Conservation (phyloP, 2,329 filamentous ascomycete genomes). For the Pyricularia pennisetigena region DNA sequence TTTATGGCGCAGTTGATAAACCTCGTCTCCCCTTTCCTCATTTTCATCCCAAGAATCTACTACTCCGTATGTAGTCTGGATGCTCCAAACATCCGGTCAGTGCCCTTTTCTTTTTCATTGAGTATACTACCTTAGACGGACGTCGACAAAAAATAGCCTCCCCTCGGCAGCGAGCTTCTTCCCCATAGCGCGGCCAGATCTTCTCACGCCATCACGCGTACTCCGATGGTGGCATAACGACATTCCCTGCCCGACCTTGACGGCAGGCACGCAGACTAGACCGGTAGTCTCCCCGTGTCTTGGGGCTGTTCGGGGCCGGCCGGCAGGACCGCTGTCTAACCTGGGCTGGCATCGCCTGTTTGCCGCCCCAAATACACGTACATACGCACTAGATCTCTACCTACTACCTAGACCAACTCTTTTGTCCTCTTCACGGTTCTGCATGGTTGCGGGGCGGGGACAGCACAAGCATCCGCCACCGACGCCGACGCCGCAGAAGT, state of each 20-base stretch:
- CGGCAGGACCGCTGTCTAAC: not conserved
- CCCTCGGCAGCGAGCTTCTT: not conserved
- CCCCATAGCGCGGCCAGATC: not conserved
- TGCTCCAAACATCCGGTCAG: not conserved
- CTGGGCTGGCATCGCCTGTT: no score
- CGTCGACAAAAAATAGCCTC: not conserved
- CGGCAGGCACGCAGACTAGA: not conserved
- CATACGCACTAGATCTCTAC: no score
- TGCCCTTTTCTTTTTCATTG: not conserved
- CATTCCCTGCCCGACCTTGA: not conserved
- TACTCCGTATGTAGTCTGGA: not conserved
- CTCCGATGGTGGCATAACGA: not conserved
- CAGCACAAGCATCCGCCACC: not conserved
- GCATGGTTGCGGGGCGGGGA: not conserved
- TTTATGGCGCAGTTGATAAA: not conserved
- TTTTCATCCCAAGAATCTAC: not conserved
- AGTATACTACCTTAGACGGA: not conserved
- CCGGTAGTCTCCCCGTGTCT: not conserved
- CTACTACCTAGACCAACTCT: no score
- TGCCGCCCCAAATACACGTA: no score
- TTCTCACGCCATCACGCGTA: not conserved
- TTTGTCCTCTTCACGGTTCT: not conserved
- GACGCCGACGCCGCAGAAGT: not conserved
- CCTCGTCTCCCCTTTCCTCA: not conserved
- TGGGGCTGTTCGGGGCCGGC: not conserved